phyloP scores from a whole-genome alignment of 164 flowering plant species.

The Nelumbo lutea region DNA sequence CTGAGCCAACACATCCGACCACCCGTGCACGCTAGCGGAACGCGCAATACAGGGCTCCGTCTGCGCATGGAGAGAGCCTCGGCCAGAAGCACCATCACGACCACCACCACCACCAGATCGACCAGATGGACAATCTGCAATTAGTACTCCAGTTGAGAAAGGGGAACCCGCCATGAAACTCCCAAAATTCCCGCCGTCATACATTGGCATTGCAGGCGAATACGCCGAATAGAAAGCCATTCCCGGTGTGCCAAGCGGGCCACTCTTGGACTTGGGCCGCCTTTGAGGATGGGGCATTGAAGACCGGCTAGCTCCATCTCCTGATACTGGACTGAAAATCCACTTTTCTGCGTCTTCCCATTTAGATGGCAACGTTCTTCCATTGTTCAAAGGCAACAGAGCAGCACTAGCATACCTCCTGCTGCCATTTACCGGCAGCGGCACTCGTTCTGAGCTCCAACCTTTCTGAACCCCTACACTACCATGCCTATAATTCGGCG shows the following conservation, averaged over 20 bases:
- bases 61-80: constrained; percentile 22
- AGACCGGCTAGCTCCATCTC: constrained; percentile 11
- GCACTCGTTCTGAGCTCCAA: constrained; percentile 40
- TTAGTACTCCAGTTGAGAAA: constrained; percentile 57
- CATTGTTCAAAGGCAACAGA: constrained; percentile 38
- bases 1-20: constrained; percentile 48
- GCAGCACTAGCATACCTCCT: constrained; percentile 25
- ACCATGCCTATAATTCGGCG: constrained; percentile 47
- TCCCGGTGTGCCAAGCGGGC: constrained; percentile 88
- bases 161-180: constrained; percentile 52
- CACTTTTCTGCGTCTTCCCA: constrained; percentile 96
- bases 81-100: constrained; percentile 21
- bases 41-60: constrained; percentile 69
- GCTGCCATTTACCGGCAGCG: constrained; percentile 20
- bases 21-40: constrained; percentile 85
- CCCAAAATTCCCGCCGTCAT: constrained; percentile 40
- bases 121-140: constrained; percentile 24
- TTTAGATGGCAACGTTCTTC: constrained; percentile 62
- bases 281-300: constrained; percentile 40
- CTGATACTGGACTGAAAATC: constrained; percentile 52
- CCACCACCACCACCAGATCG: constrained; percentile 24
- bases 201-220: constrained; percentile 53
- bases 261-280: constrained; percentile 86
- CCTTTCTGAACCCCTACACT: constrained; percentile 19
- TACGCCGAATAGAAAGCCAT: constrained; percentile 51